Base-by-base conservation (phyloP, 768 basidiomycete genomes). In the Amanita molliuscula region DNA sequence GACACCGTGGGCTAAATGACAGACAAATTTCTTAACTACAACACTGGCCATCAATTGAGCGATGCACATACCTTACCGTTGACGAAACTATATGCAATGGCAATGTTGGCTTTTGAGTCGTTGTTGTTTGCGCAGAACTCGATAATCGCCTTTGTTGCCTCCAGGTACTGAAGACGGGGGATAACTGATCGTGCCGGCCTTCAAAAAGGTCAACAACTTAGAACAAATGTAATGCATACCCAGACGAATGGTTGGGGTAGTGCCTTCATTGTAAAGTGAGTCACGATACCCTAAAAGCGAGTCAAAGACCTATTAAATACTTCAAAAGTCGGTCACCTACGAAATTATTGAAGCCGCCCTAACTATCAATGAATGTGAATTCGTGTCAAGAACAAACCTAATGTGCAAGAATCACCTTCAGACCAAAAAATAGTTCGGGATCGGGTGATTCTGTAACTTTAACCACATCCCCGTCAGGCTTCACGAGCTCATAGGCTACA, bases 321-420 rank as follows among this genome's bases (percentile, higher is more conserved):
- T 21, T 36, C 23, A 28, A 37, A 18, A n/a, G 16, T 28, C 45
- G 25, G 37, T 13, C 18, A 23, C 54, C 45, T 47, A 66, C 71
- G 52, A 80, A 82, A 54, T 84, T 84, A 54, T 84, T 82, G 54
- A 69, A 59, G 8, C 81, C 81, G 25, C 82, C 82, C 77, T 81
- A 18, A 18, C 1, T 18, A 10, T 13, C 18, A 40, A 40, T 20
- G n/a, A 20, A 5, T 10, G 31, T 40, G n/a, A 40, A 28, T 20
- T 13, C 15, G 20, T 25, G 16, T 8, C 25, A 6, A 20, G 4
- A n/a, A 21, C 6, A 13, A 21, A 15, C 13, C 6, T n/a, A 11
- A 5, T 8, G n/a, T 8, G 18, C 1, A 45, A 1, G 11, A 18
- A 25, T 36, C 38, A 69, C 71, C 61, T 70, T 70, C 13, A 74